Conservation (phyloP, 257 asterid genomes). For the Avicennia marina region DNA sequence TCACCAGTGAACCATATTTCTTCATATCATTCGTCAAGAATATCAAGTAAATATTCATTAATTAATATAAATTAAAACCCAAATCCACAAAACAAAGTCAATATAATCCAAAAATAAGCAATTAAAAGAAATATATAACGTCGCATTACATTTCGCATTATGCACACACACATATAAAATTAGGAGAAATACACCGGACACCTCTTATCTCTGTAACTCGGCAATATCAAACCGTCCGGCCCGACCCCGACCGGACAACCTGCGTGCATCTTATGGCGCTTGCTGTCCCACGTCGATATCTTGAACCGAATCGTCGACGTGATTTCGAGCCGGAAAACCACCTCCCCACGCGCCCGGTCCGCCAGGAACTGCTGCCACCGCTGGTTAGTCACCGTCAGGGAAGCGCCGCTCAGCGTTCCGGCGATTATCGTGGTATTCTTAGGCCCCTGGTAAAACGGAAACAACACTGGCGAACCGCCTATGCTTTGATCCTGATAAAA, state of each 20-base stretch:
- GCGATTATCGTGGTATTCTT: constrained; percentile 56
- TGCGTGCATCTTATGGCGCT: constrained; percentile 71
- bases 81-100: not conserved
- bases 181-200: constrained; percentile 75
- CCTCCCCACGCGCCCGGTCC: constrained; percentile 43
- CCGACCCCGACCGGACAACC: constrained; percentile 77
- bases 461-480: constrained; percentile 33
- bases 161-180: not conserved
- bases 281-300: constrained; percentile 74
- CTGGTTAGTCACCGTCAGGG: constrained; percentile 33
- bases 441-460: constrained; percentile 66
- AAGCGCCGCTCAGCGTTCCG: constrained; percentile 48
- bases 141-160: too few species aligned
- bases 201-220: constrained; percentile 36
- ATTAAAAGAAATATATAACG: too few species aligned
- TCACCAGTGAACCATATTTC: too few species aligned
- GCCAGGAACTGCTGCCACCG: constrained; percentile 51
- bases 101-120: not conserved
- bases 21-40: too few species aligned
- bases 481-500: constrained; percentile 43
- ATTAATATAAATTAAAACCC: not conserved
- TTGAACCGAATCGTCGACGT: constrained; percentile 58
- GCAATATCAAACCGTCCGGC: constrained; percentile 62
- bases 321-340: constrained; percentile 52
- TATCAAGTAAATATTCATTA: too few species aligned